phyloP scores from a whole-genome alignment of 1,284 basidiomycete species.

The Cronartium quercuum region DNA sequence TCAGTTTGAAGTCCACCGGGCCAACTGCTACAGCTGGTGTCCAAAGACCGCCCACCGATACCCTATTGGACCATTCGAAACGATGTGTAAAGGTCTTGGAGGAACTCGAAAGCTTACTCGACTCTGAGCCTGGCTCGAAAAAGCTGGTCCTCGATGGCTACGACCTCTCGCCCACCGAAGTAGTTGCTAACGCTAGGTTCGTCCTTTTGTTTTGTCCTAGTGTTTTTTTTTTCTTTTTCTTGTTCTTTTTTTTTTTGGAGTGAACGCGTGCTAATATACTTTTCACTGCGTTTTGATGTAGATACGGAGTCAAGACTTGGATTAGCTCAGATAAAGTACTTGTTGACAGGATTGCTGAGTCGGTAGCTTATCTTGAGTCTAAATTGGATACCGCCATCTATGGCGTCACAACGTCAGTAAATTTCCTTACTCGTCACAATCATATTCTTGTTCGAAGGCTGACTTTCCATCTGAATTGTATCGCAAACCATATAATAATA shows the following conservation, averaged over 20 bases:
- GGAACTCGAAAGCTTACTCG: background rate
- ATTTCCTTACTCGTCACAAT: no score
- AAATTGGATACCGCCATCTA: slow-evolving; percentile 26
- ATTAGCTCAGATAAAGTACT: slow-evolving; percentile 58
- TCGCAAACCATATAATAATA: no score
- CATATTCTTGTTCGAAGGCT: no score
- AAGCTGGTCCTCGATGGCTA: slow-evolving; percentile 61
- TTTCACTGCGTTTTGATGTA: background rate
- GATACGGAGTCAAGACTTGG: slow-evolving; percentile 4
- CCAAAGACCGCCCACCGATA: no score
- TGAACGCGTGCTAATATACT: background rate
- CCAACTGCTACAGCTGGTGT: background rate
- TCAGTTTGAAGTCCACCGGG: background rate
- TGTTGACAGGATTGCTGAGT: slow-evolving; percentile 59
- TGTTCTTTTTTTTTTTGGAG: slow-evolving; percentile 52
- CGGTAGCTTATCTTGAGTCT: slow-evolving; percentile 43
- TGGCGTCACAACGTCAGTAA: slow-evolving; percentile 27
- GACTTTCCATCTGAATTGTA: no score
- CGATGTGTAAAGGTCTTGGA: background rate
- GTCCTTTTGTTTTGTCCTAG: slow-evolving; percentile 57
- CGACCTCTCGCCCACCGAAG: slow-evolving; percentile 64
- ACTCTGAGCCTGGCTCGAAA: background rate
- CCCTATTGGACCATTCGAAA: background rate
- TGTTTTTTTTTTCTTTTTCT: slow-evolving; percentile 53
- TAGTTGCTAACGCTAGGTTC: slow-evolving; percentile 65